phyloP scores from a whole-genome alignment of 371 early-diverging fungal genomes.

The Lichtheimia ramosa region DNA sequence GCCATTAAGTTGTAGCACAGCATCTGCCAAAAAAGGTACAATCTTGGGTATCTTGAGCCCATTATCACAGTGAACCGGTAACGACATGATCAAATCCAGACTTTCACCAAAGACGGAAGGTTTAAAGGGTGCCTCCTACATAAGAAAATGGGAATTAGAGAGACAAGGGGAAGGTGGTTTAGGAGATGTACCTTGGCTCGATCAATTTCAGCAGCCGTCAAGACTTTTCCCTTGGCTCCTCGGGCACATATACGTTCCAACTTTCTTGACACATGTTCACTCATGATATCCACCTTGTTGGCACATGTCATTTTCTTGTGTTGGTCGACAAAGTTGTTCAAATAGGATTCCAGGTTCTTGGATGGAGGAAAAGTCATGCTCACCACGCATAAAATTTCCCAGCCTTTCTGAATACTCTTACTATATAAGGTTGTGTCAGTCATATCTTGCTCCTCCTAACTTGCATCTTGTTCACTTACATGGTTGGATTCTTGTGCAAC shows the following conservation, averaged over 20 bases:
- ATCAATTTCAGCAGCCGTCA: slow-evolving; percentile 78
- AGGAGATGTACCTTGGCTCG: slow-evolving; percentile 57
- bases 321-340: slow-evolving; percentile 76
- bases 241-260: slow-evolving; percentile 70
- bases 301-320: slow-evolving; percentile 44
- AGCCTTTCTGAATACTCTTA: slow-evolving; percentile 80
- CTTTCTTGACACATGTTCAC: slow-evolving; percentile 61
- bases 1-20: slow-evolving; percentile 79
- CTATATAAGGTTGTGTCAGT: slow-evolving; percentile 21
- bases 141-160: not conserved
- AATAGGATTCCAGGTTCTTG: slow-evolving; percentile 84
- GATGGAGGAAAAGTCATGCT: slow-evolving; percentile 91
- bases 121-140: slow-evolving; percentile 83
- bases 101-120: slow-evolving; percentile 92
- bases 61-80: slow-evolving; percentile 45
- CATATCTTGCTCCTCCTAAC: not conserved
- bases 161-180: not conserved
- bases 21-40: slow-evolving; percentile 81
- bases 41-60: slow-evolving; percentile 73
- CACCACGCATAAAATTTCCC: slow-evolving; percentile 85
- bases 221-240: slow-evolving; percentile 83
- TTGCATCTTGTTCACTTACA: slow-evolving; percentile 38
- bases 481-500: slow-evolving; percentile 78
- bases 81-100: slow-evolving; percentile 80
- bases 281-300: slow-evolving; percentile 56